Base-by-base conservation (phyloP, 2,329 filamentous ascomycete genomes). In the Orbilia oligospora region DNA sequence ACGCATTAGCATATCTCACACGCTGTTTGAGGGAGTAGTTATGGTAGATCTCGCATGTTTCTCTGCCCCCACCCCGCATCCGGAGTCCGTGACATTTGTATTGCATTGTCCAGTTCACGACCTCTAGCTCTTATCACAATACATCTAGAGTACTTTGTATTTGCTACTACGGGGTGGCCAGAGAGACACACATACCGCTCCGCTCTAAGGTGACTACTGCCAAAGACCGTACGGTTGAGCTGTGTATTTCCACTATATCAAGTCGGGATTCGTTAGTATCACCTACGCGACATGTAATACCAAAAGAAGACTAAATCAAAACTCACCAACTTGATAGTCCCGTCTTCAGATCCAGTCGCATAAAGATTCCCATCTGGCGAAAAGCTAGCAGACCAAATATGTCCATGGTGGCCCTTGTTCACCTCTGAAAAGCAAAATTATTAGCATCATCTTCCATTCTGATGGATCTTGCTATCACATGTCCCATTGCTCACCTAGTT, bases 361-460 rank as follows among this genome's bases (percentile, higher is more conserved):
- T 98, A 99, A 6, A 99, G 87, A 84, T 97, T 97, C 56, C 94
- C 94, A 83, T 99, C 96, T 0, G 96, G 96, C 0, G 94, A 96
- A 85, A 97, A 99, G 71, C 92, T 91, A 76, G 97, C 91, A 5
- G 94, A 97, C 96, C 96, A 99, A 80, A 99, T 96, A 0, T 95
- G 95, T 0, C 96, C 96, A 83, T 99, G 96, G 82, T 99, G 96
- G 24, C 96, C 96, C 85, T 97, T 97, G 86, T 97, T 93, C 12
- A 95, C 91, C 84, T 98, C 96, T 91, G 79, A 53, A 80, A 75
- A 83, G 63, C 49, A 30, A n/a, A 3, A 55, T 49, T 3, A 61
- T 76, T 38, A 85, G 80, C 24, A 73, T 75, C 24, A 73, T 75
- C 56, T 75, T 67, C 48, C 53, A 24, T 27, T 38, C 38, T 14